These are phyloP conservation scores for Blastocladiella britannica DNA, from an alignment of 192 early-diverging fungal genomes.

Conservation along the genomic window DNA sequence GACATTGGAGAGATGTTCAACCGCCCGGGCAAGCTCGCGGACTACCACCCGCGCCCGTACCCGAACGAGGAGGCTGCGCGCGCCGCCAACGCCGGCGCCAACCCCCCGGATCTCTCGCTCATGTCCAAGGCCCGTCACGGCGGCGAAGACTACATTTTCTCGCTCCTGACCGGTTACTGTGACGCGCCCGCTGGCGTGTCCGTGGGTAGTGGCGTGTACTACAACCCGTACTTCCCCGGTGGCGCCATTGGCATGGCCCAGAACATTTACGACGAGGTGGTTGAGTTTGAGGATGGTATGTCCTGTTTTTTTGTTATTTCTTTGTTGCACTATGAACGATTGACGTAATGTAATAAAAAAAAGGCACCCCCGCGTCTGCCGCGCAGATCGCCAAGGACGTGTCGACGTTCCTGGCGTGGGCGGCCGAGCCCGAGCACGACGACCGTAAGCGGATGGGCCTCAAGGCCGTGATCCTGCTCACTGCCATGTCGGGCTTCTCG, in stretches of 20 bases:
- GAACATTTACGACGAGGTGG: conserved; percentile 75
- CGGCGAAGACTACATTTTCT: conserved; percentile 88
- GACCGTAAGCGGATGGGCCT: conserved; percentile 89
- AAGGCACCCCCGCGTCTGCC: conserved; percentile 70
- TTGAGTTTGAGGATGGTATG: conserved; percentile 81
- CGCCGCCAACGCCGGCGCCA: conserved; percentile 84
- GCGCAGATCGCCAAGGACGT: conserved; percentile 97
- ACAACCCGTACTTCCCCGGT: conserved; percentile 98
- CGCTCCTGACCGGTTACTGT: conserved; percentile 82
- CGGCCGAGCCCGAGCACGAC: conserved; percentile 91
- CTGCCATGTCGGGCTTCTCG: conserved; percentile 47
- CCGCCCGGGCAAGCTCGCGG: conserved; percentile 82
- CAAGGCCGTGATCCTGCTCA: conserved; percentile 59
- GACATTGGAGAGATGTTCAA: conserved; percentile 79
- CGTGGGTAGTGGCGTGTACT: conserved; percentile 87
- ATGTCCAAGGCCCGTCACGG: conserved; percentile 88
- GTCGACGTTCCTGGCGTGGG: conserved; percentile 77
- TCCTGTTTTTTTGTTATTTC: conserved; percentile 2
- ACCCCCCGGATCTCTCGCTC: conserved; percentile 85
- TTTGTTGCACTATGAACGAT: background rate
- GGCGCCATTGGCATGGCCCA: conserved; percentile 94
- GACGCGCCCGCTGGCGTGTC: conserved; percentile 85
- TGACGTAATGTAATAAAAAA: background rate
- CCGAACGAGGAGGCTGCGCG: conserved; percentile 92
- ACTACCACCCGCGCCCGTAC: conserved; percentile 77